Base-by-base conservation (phyloP, 805 yeast genomes). In the Zygoascus biomembranicola region DNA sequence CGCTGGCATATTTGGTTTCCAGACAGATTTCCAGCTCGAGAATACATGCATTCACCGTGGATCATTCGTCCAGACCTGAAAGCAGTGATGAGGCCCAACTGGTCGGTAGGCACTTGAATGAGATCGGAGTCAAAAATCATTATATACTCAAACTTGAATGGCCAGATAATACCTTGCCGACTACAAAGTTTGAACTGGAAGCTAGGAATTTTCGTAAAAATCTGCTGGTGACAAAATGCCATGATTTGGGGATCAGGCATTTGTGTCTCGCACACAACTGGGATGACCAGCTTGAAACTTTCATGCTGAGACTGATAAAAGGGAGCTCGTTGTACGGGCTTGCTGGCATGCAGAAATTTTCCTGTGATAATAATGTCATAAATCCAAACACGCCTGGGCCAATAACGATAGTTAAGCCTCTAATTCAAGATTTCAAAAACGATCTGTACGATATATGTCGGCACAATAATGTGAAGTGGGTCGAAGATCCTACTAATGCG, bases 221-320 rank as follows among this genome's bases (percentile, higher is more conserved):
- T 32, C 69, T 69, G 2, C 65, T 87, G 14, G 61, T 66, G 4
- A 48, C 65, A 0, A 67, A 72, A 0, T 81, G 89, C 60, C 49
- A 62, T 0, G 52, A 63, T 1, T 52, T 66, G 2, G 64, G 61
- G 0, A 68, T 76, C 2, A 39, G 63, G 0, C 59, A 72, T n/a
- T 54, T 87, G 4, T 64, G 81, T 20, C 68, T 82, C 43, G 95
- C 85, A 0, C 95, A 87, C 60, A 87, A 81, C 59, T 61, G 72
- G 47, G 81, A 87, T 61, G 95, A 87, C 64, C 89, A 85, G 61
- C 52, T 83, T 13, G 95, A 87, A 61, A 84, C 92, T 0, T 82
- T 77, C 56, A 56, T 84, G 20, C 73, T 82, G 63, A 66, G 95
- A 37, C 68, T 85, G 50, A 51, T 69, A 1, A 52, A 66, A 1